Evolutionary conservation across 352 stramenopile species (phyloP).

Genomic region (Phytophthora tentaculata): DNA sequence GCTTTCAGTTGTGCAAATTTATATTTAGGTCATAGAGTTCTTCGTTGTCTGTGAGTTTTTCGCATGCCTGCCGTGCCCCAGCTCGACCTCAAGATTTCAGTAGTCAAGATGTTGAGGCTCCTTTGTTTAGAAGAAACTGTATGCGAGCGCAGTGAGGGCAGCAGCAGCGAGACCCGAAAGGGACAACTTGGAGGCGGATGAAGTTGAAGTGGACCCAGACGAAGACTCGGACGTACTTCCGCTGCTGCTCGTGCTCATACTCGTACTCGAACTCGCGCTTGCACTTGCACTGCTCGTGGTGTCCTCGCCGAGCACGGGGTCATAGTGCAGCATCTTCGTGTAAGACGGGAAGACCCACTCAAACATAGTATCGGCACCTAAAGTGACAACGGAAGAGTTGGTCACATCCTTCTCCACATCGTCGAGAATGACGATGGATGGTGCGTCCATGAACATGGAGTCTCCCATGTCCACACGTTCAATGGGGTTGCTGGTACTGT

Average conservation of each 20-base stretch:
- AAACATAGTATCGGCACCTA: slow-evolving; percentile 26
- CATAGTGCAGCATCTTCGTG: slow-evolving; percentile 49
- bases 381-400: slow-evolving; percentile 34
- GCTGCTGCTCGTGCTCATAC: slow-evolving; percentile 8
- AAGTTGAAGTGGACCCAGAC: slow-evolving; percentile 7
- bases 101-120: no score
- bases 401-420: slow-evolving; percentile 17
- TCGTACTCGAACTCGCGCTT: not conserved
- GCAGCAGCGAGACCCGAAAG: slow-evolving; percentile 16
- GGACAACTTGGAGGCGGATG: slow-evolving; percentile 13
- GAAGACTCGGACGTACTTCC: not conserved
- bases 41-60: not conserved
- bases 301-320: slow-evolving; percentile 49
- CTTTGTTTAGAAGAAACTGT: slow-evolving; percentile 19
- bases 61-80: no score
- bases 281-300: slow-evolving; percentile 5
- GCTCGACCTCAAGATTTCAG: no score
- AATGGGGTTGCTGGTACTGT: slow-evolving; percentile 8
- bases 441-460: slow-evolving; percentile 49
- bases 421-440: slow-evolving; percentile 28
- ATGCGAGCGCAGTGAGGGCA: slow-evolving; percentile 11
- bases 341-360: slow-evolving; percentile 55
- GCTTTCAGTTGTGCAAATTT: not conserved
- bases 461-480: slow-evolving; percentile 43
- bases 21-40: not conserved